These are phyloP conservation scores for Rasamsonia emersonii DNA, from an alignment of 2,329 filamentous ascomycete species.

Conservation along the genomic window DNA sequence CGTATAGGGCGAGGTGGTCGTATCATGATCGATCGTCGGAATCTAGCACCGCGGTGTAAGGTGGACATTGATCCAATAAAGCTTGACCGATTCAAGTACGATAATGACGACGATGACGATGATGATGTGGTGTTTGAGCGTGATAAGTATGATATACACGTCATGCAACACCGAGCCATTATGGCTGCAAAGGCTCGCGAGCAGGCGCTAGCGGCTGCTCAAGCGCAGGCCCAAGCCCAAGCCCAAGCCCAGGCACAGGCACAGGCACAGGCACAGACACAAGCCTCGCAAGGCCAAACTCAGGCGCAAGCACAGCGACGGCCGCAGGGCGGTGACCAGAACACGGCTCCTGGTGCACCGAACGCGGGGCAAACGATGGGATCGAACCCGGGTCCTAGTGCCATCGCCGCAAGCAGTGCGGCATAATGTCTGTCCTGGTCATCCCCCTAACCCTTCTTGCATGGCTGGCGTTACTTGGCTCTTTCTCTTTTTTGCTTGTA, in stretches of 20 bases:
- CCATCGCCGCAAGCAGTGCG: slow-evolving; percentile 20
- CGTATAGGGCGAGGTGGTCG: slow-evolving; percentile 78
- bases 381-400: slow-evolving; percentile 22
- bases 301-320: slow-evolving; percentile 28
- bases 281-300: slow-evolving; percentile 26
- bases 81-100: slow-evolving; percentile 74
- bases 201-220: slow-evolving; percentile 33
- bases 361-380: slow-evolving; percentile 17
- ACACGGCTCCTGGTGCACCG: slow-evolving; percentile 17
- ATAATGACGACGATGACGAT: slow-evolving; percentile 75
- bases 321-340: slow-evolving; percentile 26
- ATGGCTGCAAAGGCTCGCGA: slow-evolving; percentile 38
- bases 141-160: slow-evolving; percentile 56
- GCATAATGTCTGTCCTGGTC: slow-evolving; percentile 16
- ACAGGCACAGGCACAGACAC: slow-evolving; percentile 15
- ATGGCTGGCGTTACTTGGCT: slow-evolving; percentile 25
- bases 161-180: slow-evolving; percentile 49
- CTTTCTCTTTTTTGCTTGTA: slow-evolving; percentile 12
- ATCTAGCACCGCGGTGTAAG: slow-evolving; percentile 49
- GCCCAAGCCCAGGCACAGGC: slow-evolving; percentile 29
- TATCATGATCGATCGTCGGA: slow-evolving; percentile 78
- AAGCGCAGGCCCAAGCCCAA: slow-evolving; percentile 34
- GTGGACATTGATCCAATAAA: slow-evolving; percentile 39
- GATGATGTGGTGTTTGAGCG: slow-evolving; percentile 66
- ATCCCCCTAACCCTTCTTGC: slow-evolving; percentile 16